Evolutionary conservation across 257 asterid species (phyloP).

Genomic region (Pogostemon cablin): DNA sequence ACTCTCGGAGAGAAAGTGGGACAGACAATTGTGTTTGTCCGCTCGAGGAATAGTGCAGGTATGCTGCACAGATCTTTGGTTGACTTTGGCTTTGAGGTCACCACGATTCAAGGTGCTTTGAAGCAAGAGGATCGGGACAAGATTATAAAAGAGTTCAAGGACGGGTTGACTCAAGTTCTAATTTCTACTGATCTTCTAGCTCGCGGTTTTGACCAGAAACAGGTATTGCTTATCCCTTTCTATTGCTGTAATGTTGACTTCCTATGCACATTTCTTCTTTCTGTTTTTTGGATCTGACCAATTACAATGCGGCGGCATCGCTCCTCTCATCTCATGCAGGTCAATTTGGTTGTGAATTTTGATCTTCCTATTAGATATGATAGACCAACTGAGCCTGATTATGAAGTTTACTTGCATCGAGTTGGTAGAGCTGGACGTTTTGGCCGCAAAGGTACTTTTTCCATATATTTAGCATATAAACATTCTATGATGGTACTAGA

Average conservation of each 20-base stretch:
- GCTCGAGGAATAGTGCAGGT: slow-evolving; percentile 53
- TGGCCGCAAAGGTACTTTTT: slow-evolving; percentile 84
- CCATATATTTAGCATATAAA: neutral
- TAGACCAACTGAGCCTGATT: slow-evolving; percentile 67
- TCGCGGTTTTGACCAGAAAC: slow-evolving; percentile 92
- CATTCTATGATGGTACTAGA: neutral
- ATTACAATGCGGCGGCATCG: neutral
- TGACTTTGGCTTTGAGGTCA: slow-evolving; percentile 75
- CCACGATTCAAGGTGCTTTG: slow-evolving; percentile 89
- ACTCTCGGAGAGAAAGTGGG: slow-evolving; percentile 89
- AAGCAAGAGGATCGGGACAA: slow-evolving; percentile 68
- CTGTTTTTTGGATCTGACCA: slow-evolving; percentile 16
- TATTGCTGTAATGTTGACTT: neutral
- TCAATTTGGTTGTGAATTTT: slow-evolving; percentile 87
- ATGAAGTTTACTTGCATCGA: slow-evolving; percentile 90
- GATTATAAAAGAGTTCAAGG: slow-evolving; percentile 81
- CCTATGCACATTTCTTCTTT: neutral
- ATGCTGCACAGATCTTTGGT: slow-evolving; percentile 62
- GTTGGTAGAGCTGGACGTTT: slow-evolving; percentile 99
- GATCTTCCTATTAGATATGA: slow-evolving; percentile 67
- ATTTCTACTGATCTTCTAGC: slow-evolving; percentile 93
- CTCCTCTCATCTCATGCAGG: slow-evolving; percentile 46
- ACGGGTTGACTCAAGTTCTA: slow-evolving; percentile 88
- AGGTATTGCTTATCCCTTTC: slow-evolving; percentile 46
- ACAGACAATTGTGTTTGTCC: slow-evolving; percentile 83